Base-by-base conservation (phyloP, 768 basidiomycete species). In the Coprinellus aureogranulatus region DNA sequence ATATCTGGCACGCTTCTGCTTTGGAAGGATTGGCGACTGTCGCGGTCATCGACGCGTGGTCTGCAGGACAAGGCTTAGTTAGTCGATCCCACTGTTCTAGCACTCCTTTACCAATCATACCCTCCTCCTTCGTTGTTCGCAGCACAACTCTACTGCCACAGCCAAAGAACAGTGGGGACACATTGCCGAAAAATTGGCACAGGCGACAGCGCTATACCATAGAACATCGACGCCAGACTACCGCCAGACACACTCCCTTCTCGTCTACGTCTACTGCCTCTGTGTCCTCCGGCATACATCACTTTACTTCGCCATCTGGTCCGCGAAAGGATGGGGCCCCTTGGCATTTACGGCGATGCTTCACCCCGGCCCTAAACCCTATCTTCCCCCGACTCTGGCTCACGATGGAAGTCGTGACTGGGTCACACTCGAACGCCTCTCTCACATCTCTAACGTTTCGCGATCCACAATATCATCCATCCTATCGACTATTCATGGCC, bases 1-100 rank as follows among this genome's bases (percentile, higher is more conserved):
- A 82, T 23, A 77, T 90, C 26, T 99, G 96, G 96, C 89, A 94
- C 68, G 96, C 92, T 0, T 86, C 89, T 12, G 86, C 88, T 0
- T 75, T 92, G 45, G 97, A 99, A 74, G 92, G 93, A 3, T 70
- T 94, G 64, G 90, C 89, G 1, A 90, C 89, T 2, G 77, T 89
- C 27, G 79, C 84, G 9, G 77, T 96, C 11, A 77, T 97, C 20
- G 93, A 96, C 58, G 87, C 89, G 8, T 98, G 94, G 93, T 80
- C 87, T 25, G 77, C 80, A 44, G 85, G 82, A n/a, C 81, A 88
- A 64, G 88, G 87, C 61, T 67, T 86, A 62, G 90, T 92, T 61
- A 59, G 88, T 82, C 47, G 42, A 41, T 58, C 47, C 54, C 40
- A 20, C 18, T 30, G n/a, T 31, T 22, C 44, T 22, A 42, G 11